A percentile compares a stretch with the other conserved stretches of the same genome.
Evolutionary conservation across 352 stramenopile species (phyloP).

Genomic region (Globisporangium nunn): DNA sequence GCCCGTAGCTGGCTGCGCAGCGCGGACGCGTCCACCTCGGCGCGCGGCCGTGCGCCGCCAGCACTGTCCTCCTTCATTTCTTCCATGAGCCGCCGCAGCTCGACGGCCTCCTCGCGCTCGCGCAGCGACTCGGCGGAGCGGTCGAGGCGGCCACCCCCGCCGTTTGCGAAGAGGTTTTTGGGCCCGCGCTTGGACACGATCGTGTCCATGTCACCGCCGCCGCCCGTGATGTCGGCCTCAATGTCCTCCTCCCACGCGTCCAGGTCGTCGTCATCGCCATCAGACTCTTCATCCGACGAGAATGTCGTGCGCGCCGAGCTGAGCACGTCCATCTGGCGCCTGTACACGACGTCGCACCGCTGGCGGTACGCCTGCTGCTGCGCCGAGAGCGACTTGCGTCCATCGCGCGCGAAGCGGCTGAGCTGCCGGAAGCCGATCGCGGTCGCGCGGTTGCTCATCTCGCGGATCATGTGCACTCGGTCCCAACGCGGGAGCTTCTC

Average conservation of each 20-base stretch:
- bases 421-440: constrained; percentile 61
- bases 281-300: constrained; percentile 67
- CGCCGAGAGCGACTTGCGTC: constrained; percentile 71
- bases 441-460: constrained; percentile 67
- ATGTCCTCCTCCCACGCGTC: constrained; percentile 72
- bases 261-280: constrained; percentile 63
- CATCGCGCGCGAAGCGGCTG: constrained; percentile 73
- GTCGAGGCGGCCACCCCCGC: constrained; percentile 56
- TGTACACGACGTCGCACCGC: constrained; percentile 79
- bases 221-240: constrained; percentile 55
- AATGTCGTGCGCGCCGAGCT: constrained; percentile 50
- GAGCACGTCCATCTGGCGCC: constrained; percentile 68
- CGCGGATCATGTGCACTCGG: constrained; percentile 73
- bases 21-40: constrained; percentile 53
- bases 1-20: constrained; percentile 65
- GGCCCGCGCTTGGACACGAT: constrained; percentile 49
- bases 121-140: constrained; percentile 59
- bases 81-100: constrained; percentile 71
- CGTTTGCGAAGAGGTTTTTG: constrained; percentile 70
- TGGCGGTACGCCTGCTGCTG: constrained; percentile 84
- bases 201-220: constrained; percentile 46
- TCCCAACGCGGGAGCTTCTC: constrained; percentile 78
- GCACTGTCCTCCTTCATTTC: constrained; percentile 70
- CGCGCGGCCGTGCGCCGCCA: constrained; percentile 24
- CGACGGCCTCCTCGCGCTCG: constrained; percentile 71